Conservation (phyloP, 2,329 filamentous ascomycete species). For the Colletotrichum tropicale region DNA sequence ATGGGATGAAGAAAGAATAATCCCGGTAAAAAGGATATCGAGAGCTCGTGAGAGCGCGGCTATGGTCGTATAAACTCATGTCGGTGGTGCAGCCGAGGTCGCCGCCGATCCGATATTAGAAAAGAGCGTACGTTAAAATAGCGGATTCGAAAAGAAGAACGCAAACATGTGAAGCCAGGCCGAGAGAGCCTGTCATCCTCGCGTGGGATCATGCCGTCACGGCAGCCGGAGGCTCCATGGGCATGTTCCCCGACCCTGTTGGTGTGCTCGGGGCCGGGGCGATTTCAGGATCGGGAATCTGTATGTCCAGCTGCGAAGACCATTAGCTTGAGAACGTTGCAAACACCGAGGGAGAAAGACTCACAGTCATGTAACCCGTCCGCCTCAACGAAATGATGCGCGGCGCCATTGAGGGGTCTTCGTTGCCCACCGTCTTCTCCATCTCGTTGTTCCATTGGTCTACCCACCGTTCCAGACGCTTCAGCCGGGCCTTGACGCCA, state of each 20-base stretch:
- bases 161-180: neutral
- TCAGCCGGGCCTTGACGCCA: conserved; percentile 73
- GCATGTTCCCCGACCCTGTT: conserved; percentile 5
- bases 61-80: conserved; percentile 17
- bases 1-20: neutral
- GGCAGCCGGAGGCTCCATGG: conserved; percentile 13
- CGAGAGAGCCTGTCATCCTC: neutral
- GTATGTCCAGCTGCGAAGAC: conserved; percentile 71
- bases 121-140: conserved; percentile 17
- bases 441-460: conserved; percentile 84
- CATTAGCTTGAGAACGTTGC: conserved; percentile 25
- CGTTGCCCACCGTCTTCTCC: conserved; percentile 58
- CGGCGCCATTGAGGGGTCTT: conserved; percentile 60
- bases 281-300: conserved; percentile 80
- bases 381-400: conserved; percentile 78
- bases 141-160: neutral
- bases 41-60: conserved; percentile 2
- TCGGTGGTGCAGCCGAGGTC: neutral
- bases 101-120: conserved; percentile 10
- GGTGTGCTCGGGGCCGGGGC: conserved; percentile 53
- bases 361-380: conserved; percentile 86
- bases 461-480: conserved; percentile 78
- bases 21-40: conserved; percentile 18
- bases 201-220: neutral
- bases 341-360: conserved; percentile 29